Evolutionary conservation across 495 filamentous ascomycete genomes (phyloP).

Genomic region (Pseudotulostoma volvatum): DNA sequence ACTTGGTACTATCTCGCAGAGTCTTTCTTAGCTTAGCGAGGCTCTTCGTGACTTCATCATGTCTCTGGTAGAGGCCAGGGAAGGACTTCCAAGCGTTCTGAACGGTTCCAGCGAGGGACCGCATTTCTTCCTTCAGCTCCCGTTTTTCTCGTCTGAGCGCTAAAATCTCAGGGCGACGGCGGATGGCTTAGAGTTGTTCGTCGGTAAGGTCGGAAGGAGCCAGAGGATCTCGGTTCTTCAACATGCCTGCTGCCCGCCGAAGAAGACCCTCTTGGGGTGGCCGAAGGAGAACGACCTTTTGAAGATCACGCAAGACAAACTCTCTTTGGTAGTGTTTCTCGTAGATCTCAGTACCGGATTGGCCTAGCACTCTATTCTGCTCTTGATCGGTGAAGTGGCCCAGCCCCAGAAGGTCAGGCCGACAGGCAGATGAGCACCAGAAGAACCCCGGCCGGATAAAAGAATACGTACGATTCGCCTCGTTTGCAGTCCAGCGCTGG

Average conservation of each 20-base stretch:
- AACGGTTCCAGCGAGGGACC: too few species aligned
- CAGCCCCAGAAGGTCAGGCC: constrained; percentile 5
- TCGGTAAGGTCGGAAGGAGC: constrained; percentile 15
- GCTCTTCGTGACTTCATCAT: constrained; percentile 10
- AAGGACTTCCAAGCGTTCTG: constrained; percentile 11
- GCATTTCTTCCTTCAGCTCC: constrained; percentile 17
- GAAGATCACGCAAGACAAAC: constrained; percentile 14
- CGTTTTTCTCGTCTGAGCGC: constrained; percentile 14
- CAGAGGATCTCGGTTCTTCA: constrained; percentile 12
- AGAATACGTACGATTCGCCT: constrained; percentile 15
- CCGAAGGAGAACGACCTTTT: constrained; percentile 15
- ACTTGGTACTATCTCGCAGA: constrained; percentile 8
- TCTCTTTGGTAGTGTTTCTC: constrained; percentile 18
- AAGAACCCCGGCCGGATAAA: constrained; percentile 1
- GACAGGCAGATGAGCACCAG: too few species aligned
- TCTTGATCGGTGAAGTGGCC: constrained; percentile 18
- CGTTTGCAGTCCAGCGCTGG: constrained; percentile 16
- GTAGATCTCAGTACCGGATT: constrained; percentile 16
- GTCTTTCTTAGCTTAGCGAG: constrained; percentile 12
- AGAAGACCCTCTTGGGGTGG: constrained; percentile 11
- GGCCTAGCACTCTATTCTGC: constrained; percentile 14
- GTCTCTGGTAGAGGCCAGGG: constrained; percentile 13
- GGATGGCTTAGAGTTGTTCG: constrained; percentile 11
- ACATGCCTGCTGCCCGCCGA: constrained; percentile 9
- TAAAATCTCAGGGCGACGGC: constrained; percentile 10